phyloP scores from a whole-genome alignment of 2,329 filamentous ascomycete genomes.

The Alternaria tenuissima region DNA sequence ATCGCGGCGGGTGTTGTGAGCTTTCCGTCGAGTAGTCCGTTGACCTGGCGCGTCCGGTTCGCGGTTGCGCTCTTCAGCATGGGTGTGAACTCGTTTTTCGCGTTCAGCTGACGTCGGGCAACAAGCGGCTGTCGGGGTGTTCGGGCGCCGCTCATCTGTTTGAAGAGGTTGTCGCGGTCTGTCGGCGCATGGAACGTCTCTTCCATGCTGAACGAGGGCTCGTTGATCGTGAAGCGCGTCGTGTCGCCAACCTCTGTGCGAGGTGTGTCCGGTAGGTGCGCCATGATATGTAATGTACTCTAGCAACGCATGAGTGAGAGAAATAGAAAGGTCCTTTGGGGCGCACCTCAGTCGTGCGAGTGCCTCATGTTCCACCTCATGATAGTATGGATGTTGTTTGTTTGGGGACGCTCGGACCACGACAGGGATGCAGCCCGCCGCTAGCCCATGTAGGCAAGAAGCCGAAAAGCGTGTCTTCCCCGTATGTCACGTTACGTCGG shows the following conservation, averaged over 20 bases:
- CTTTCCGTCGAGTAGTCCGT: slow-evolving; percentile 49
- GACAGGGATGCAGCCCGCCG: slow-evolving; percentile 10
- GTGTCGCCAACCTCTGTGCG: slow-evolving; percentile 84
- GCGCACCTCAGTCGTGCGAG: slow-evolving; percentile 22
- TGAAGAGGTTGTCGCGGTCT: slow-evolving; percentile 76
- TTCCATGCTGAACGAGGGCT: slow-evolving; percentile 85
- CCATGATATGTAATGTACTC: slow-evolving; percentile 47
- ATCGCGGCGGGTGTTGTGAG: slow-evolving; percentile 71
- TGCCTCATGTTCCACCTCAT: slow-evolving; percentile 12
- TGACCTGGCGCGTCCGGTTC: slow-evolving; percentile 62
- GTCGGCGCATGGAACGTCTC: slow-evolving; percentile 82
- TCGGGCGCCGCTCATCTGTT: slow-evolving; percentile 70
- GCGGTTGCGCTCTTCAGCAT: slow-evolving; percentile 84
- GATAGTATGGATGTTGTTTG: slow-evolving; percentile 33
- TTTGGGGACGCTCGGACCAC: slow-evolving; percentile 24
- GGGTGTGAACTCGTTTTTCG: slow-evolving; percentile 86
- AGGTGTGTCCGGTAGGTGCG: slow-evolving; percentile 77
- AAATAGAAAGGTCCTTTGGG: slow-evolving; percentile 24
- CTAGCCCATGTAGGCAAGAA: slow-evolving; percentile 24
- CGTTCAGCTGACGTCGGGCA: slow-evolving; percentile 60
- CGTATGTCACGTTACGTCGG: slow-evolving; percentile 30
- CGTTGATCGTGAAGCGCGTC: slow-evolving; percentile 72
- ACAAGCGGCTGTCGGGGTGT: slow-evolving; percentile 81
- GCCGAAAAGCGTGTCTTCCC: slow-evolving; percentile 17
- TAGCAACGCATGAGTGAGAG: slow-evolving; percentile 43